Evolutionary conservation across 768 basidiomycete species (phyloP).

Genomic region (Naganishia vishniacii): DNA sequence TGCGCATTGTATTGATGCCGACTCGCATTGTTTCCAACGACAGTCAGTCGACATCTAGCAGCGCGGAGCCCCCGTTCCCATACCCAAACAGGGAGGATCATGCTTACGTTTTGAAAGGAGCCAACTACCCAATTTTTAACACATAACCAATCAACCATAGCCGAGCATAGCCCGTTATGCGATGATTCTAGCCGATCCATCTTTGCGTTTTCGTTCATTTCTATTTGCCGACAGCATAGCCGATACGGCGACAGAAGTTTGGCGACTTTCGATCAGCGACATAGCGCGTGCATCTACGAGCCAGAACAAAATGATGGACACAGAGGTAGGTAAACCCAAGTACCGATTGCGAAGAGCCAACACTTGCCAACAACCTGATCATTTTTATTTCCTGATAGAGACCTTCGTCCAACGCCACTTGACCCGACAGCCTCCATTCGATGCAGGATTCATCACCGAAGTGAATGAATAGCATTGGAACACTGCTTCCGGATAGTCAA

Average conservation of each 20-base stretch:
- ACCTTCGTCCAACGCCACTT: conserved; percentile 23
- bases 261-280: conserved; percentile 15
- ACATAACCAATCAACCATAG: not conserved
- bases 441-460: conserved; percentile 11
- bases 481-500: conserved; percentile 9
- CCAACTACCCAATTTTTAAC: not conserved
- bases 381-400: conserved; percentile 22
- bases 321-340: conserved; percentile 22
- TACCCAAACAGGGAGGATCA: not conserved
- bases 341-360: conserved; percentile 20
- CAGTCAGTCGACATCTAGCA: conserved; percentile 11
- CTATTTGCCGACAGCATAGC: conserved; percentile 9
- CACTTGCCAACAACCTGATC: conserved; percentile 22
- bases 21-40: conserved; percentile 20
- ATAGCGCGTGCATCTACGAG: conserved; percentile 21
- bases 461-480: not conserved
- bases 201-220: not conserved
- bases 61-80: conserved; percentile 10
- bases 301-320: conserved; percentile 14
- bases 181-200: not conserved
- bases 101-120: conserved; percentile 18
- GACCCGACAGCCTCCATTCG: conserved; percentile 22
- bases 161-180: not conserved
- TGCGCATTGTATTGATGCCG: not conserved
- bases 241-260: not conserved